Evolutionary conservation across 2,329 filamentous ascomycete genomes (phyloP).

Genomic region (Trichoderma gracile): DNA sequence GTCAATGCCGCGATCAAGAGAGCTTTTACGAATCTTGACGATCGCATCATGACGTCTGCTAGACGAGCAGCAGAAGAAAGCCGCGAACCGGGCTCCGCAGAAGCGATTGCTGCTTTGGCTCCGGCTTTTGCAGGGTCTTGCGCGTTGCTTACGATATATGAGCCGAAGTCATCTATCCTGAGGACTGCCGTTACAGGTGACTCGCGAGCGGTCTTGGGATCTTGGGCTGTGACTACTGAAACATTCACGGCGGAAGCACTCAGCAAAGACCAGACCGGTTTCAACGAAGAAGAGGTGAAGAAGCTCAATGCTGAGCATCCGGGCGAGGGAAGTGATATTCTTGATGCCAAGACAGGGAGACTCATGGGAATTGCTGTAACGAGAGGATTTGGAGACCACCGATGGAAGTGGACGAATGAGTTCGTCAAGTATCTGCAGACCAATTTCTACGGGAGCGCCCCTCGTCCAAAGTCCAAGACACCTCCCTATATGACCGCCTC

Average conservation of each 20-base stretch:
- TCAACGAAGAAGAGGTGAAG: conserved; percentile 58
- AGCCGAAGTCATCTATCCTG: conserved; percentile 53
- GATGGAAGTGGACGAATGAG: conserved; percentile 65
- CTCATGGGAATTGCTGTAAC: conserved; percentile 63
- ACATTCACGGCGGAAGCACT: conserved; percentile 56
- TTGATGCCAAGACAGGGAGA: conserved; percentile 52
- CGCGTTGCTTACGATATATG: conserved; percentile 63
- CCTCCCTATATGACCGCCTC: conserved; percentile 27
- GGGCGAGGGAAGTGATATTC: conserved; percentile 58
- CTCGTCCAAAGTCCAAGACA: conserved; percentile 44
- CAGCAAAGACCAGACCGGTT: conserved; percentile 66
- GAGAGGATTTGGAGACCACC: conserved; percentile 67
- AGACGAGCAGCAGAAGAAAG: conserved; percentile 36
- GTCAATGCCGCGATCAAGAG: conserved; percentile 58
- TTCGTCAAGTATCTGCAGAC: conserved; percentile 40
- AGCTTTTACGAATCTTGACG: conserved; percentile 58
- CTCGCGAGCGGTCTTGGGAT: conserved; percentile 64
- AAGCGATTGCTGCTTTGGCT: conserved; percentile 38
- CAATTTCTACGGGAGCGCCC: conserved; percentile 48
- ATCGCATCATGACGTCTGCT: conserved; percentile 51
- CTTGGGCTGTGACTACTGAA: conserved; percentile 41
- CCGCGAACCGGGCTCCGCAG: conserved; percentile 34
- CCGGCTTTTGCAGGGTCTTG: conserved; percentile 57
- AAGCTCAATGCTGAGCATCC: conserved; percentile 61
- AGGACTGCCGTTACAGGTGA: conserved; percentile 68